Evolutionary conservation across 768 basidiomycete species (phyloP).

Genomic region (Lentinula sp.): DNA sequence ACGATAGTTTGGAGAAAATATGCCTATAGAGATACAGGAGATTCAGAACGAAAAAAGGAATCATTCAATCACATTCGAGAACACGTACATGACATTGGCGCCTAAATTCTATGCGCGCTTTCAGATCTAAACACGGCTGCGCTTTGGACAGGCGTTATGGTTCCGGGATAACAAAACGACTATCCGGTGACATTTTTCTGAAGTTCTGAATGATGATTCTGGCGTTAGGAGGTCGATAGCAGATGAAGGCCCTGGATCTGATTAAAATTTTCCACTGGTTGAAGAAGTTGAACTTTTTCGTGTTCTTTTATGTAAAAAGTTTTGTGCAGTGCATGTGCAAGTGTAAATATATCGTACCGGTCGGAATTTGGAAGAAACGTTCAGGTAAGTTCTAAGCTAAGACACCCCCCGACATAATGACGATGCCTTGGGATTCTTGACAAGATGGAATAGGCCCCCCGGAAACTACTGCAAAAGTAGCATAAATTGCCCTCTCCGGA

Average conservation of each 20-base stretch:
- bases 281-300: too few species aligned
- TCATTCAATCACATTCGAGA: not conserved
- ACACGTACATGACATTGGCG: not conserved
- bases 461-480: too few species aligned
- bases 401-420: too few species aligned
- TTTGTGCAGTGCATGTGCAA: too few species aligned
- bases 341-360: too few species aligned
- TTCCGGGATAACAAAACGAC: not conserved
- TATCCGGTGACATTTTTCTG: not conserved
- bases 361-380: too few species aligned
- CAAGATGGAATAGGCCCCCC: too few species aligned
- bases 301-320: too few species aligned
- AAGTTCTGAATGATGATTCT: not conserved
- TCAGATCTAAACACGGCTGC: not conserved
- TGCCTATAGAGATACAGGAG: not conserved
- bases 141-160: not conserved
- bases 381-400: too few species aligned
- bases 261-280: not conserved
- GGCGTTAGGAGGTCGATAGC: not conserved
- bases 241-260: not conserved
- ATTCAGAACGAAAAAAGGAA: not conserved
- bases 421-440: too few species aligned
- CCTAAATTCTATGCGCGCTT: not conserved
- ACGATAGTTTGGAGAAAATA: not conserved
- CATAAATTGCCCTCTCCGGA: too few species aligned